A percentile compares a stretch with the other conserved stretches of the same genome.
These are phyloP conservation scores for Aristolochia contorta DNA, from an alignment of 164 flowering plant species.

Conservation along the genomic window DNA sequence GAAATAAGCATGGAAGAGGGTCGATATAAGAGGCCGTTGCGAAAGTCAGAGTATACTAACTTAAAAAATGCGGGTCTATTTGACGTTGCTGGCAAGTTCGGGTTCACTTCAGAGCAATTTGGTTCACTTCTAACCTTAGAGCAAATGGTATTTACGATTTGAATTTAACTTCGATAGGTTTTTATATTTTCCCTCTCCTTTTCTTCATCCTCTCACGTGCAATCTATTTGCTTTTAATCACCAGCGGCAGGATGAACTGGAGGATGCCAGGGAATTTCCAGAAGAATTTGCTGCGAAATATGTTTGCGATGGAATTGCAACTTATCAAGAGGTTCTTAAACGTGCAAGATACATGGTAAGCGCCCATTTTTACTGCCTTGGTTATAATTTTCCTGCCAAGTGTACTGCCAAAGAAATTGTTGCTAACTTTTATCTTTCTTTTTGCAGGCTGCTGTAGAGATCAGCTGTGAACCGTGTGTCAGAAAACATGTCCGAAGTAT, in stretches of 20 bases:
- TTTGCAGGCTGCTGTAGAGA: slow-evolving; percentile 47
- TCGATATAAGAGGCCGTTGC: slow-evolving; percentile 76
- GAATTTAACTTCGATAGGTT: neutral
- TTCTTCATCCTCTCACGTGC: slow-evolving; percentile 2
- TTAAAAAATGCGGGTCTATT: slow-evolving; percentile 86
- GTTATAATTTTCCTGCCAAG: neutral
- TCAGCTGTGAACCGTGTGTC: slow-evolving; percentile 85
- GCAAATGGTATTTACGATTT: slow-evolving; percentile 37
- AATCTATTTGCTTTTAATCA: neutral
- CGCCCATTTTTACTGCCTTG: too few relatives aligned
- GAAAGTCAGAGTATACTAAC: slow-evolving; percentile 57
- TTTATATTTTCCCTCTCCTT: neutral
- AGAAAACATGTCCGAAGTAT: slow-evolving; percentile 70
- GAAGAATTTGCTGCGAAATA: slow-evolving; percentile 79
- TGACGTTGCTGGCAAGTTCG: slow-evolving; percentile 89
- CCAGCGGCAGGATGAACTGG: slow-evolving; percentile 56
- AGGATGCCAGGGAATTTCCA: slow-evolving; percentile 85
- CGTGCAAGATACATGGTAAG: slow-evolving; percentile 97
- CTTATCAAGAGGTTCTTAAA: slow-evolving; percentile 75
- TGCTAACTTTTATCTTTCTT: neutral
- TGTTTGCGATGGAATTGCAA: slow-evolving; percentile 72
- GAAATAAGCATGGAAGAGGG: slow-evolving; percentile 85
- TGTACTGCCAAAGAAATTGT: neutral
- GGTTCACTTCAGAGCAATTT: slow-evolving; percentile 80
- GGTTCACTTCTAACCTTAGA: slow-evolving; percentile 58